Percentiles rank a stretch among this genome's conserved stretches.
Evolutionary conservation across 257 asterid genomes (phyloP).

Genomic region (Misopates orontium): DNA sequence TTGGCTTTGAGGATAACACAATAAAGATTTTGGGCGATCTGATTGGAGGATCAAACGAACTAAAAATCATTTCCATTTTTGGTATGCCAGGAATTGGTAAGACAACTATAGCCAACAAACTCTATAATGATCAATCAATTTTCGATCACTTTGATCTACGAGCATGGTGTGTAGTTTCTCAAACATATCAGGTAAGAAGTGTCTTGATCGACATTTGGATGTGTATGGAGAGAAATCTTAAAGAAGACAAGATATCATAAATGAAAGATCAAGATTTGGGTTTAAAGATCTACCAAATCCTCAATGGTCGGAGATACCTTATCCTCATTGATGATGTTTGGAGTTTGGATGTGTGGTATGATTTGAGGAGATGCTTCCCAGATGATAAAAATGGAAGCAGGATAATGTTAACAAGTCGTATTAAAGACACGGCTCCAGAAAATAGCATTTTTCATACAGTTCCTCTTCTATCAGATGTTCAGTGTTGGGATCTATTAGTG

Average conservation of each 20-base stretch:
- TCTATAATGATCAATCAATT: not conserved
- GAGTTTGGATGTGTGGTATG: not conserved
- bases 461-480: too few relatives aligned
- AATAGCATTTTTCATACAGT: too few relatives aligned
- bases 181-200: slow-evolving; percentile 2
- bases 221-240: not conserved
- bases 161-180: slow-evolving; percentile 8
- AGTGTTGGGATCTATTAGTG: too few relatives aligned
- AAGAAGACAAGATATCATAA: not conserved
- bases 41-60: not conserved
- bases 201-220: not conserved
- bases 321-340: slow-evolving; percentile 4
- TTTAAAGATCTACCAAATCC: not conserved
- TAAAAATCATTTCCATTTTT: not conserved
- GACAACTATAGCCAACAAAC: not conserved
- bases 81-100: slow-evolving; percentile 14
- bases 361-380: not conserved
- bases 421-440: too few relatives aligned
- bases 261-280: slow-evolving; percentile 1
- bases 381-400: slow-evolving; percentile 26
- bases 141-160: not conserved
- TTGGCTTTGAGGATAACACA: not conserved
- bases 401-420: slow-evolving; percentile 19
- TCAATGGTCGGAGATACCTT: not conserved
- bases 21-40: not conserved